Conservation (phyloP, 2,329 filamentous ascomycete species). For the Arthrobotrys sinensis region DNA sequence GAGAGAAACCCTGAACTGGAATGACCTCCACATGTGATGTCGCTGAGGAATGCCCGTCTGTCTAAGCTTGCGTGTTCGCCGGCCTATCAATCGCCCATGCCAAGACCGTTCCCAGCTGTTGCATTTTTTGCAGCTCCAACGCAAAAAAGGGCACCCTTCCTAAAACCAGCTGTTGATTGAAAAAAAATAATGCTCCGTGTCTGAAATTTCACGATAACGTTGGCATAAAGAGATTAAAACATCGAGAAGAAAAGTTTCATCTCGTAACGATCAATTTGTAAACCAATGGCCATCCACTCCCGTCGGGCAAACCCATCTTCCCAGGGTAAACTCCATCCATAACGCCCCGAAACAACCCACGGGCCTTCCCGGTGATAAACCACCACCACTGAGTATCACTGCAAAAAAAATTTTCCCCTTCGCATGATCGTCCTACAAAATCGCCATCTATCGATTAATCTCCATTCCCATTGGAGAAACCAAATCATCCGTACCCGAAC, state of each 20-base stretch:
- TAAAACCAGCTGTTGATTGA: neutral
- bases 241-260: conserved; percentile 6
- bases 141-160: conserved; percentile 14
- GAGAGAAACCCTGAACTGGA: no score
- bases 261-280: conserved; percentile 20
- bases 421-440: neutral
- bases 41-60: conserved; percentile 41
- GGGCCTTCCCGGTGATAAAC: neutral
- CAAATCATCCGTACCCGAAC: neutral
- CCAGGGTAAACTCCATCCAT: no score
- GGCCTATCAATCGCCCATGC: conserved; percentile 42
- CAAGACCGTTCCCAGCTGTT: conserved; percentile 44
- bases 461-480: neutral
- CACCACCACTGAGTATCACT: neutral
- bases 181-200: conserved; percentile 2
- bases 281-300: neutral
- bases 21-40: conserved; percentile 44
- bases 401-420: neutral
- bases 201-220: conserved; percentile 16
- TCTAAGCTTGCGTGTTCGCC: conserved; percentile 53
- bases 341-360: neutral
- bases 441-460: neutral
- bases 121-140: conserved; percentile 47
- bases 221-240: neutral
- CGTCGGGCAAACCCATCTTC: conserved; percentile 21